phyloP scores from a whole-genome alignment of 495 filamentous ascomycete genomes.

The Penicillium bialowiezense region DNA sequence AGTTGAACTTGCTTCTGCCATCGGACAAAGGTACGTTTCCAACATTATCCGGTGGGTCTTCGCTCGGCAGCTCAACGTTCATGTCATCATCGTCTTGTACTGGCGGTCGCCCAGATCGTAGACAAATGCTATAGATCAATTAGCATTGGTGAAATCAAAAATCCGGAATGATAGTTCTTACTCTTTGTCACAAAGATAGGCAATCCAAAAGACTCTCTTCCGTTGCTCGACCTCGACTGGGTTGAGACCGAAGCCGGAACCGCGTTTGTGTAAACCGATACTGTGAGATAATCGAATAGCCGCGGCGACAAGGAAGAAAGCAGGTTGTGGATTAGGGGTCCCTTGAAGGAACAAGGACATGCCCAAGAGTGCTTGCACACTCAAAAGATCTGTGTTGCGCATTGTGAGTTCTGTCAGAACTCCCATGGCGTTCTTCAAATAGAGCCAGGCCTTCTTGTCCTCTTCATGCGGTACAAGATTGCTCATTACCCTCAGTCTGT shows the following conservation, averaged over 20 bases:
- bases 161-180: slow-evolving; percentile 24
- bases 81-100: slow-evolving; percentile 97
- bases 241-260: slow-evolving; percentile 86
- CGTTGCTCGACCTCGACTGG: slow-evolving; percentile 90
- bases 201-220: slow-evolving; percentile 97
- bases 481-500: slow-evolving; percentile 92
- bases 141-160: slow-evolving; percentile 7
- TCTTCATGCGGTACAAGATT: slow-evolving; percentile 87
- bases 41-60: slow-evolving; percentile 85
- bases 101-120: slow-evolving; percentile 87
- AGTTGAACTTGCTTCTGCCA: slow-evolving; percentile 88
- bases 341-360: slow-evolving; percentile 97
- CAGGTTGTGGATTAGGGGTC: slow-evolving; percentile 93
- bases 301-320: slow-evolving; percentile 89
- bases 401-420: slow-evolving; percentile 89
- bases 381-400: slow-evolving; percentile 92
- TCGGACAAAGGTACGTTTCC: slow-evolving; percentile 89
- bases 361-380: slow-evolving; percentile 92
- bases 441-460: slow-evolving; percentile 90
- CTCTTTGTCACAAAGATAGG: slow-evolving; percentile 94
- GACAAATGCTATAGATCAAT: slow-evolving; percentile 61
- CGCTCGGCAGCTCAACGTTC: slow-evolving; percentile 93
- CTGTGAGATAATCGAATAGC: slow-evolving; percentile 90
- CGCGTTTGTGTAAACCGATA: slow-evolving; percentile 92
- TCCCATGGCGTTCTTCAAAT: slow-evolving; percentile 94